Conservation (phyloP, 2,329 filamentous ascomycete genomes). For the Monilinia fructicola region DNA sequence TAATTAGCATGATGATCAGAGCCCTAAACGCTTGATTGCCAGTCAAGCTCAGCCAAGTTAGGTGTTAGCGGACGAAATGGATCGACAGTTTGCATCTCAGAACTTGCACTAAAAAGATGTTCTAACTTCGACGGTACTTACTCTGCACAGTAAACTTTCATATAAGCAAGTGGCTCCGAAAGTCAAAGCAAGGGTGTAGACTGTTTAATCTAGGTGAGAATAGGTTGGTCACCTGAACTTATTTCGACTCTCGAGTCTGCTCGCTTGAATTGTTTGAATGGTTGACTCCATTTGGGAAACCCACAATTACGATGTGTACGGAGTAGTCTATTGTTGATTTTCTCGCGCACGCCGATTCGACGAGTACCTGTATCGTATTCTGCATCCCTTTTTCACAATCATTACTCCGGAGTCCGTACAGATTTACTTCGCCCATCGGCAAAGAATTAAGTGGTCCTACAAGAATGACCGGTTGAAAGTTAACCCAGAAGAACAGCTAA, state of each 20-base stretch:
- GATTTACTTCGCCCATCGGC: not conserved
- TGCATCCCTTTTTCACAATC: not conserved
- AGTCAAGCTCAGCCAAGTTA: slow-evolving; percentile 8
- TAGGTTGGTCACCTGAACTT: not conserved
- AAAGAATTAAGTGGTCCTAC: not conserved
- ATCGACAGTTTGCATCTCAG: slow-evolving; percentile 2
- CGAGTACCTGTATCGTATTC: slow-evolving; percentile 12
- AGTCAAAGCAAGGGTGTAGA: slow-evolving; percentile 8
- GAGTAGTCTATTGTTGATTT: not conserved
- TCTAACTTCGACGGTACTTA: not conserved
- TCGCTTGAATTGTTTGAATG: slow-evolving; percentile 12
- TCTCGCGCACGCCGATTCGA: slow-evolving; percentile 8
- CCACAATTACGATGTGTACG: slow-evolving; percentile 14
- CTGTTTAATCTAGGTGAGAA: not conserved
- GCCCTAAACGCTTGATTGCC: not conserved
- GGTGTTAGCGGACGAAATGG: not conserved
- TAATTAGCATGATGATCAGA: slow-evolving; percentile 5
- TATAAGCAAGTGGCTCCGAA: not conserved
- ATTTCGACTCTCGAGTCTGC: not conserved
- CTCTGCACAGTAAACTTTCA: not conserved
- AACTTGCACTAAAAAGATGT: not conserved
- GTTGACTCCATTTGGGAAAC: not conserved
- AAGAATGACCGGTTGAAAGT: slow-evolving; percentile 2
- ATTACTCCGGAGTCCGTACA: too few relatives aligned
- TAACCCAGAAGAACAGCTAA: not conserved